phyloP scores from a whole-genome alignment of 2,329 filamentous ascomycete species.

The Gyromitra esculenta region DNA sequence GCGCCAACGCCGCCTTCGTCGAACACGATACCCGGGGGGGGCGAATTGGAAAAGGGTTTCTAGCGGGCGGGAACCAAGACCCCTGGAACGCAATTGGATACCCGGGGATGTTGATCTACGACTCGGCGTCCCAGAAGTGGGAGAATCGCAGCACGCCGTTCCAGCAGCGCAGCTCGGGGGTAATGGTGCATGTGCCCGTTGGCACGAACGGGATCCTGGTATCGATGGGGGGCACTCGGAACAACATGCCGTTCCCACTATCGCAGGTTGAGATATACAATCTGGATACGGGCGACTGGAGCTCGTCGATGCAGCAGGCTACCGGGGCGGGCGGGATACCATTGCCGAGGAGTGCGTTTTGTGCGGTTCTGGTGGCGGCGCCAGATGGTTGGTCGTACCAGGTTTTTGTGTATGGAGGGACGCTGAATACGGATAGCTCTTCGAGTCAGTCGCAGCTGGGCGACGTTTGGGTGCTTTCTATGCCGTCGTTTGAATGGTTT shows the following conservation, averaged over 20 bases:
- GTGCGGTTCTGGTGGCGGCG: not conserved
- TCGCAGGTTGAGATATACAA: not conserved
- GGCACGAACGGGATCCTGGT: constrained; percentile 8
- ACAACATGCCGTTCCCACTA: constrained; percentile 6
- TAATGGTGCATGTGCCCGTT: constrained; percentile 3
- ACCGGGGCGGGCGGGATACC: not conserved
- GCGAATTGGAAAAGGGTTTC: not conserved
- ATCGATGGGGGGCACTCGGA: not conserved
- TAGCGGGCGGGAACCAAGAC: constrained; percentile 1
- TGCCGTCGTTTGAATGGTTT: constrained; percentile 23
- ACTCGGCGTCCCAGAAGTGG: not conserved
- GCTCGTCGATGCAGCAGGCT: not conserved
- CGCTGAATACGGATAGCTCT: not conserved
- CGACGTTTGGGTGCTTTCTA: constrained; percentile 16
- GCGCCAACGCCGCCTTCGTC: not conserved
- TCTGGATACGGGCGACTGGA: not conserved
- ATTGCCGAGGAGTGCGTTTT: not conserved
- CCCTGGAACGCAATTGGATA: constrained; percentile 1
- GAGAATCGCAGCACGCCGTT: constrained; percentile 7
- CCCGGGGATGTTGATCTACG: constrained; percentile 5
- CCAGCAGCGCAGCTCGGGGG: constrained; percentile 2
- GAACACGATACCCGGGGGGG: not conserved
- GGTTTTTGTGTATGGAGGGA: constrained; percentile 7
- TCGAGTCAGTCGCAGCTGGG: not conserved
- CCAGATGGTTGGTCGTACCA: not conserved